Evolutionary conservation across 176 grass and related monocot genomes (phyloP).

Genomic region (Triticum timopheevii): DNA sequence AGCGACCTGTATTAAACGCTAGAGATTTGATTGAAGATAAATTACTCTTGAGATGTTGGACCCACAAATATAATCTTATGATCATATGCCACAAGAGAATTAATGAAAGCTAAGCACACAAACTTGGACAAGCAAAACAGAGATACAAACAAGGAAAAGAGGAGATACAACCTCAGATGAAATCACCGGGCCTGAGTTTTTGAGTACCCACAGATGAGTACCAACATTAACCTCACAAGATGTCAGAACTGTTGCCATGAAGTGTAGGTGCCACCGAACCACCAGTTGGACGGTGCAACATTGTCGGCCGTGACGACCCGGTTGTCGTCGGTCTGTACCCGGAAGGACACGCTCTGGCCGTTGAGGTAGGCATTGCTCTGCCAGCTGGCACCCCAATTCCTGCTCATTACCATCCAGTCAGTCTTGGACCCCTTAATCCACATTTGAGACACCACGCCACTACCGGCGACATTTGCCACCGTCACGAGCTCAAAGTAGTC

Average conservation of each 20-base stretch:
- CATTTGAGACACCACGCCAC: constrained; percentile 28
- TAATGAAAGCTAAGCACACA: not conserved
- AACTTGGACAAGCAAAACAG: not conserved
- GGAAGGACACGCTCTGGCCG: constrained; percentile 34
- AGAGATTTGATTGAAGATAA: no score
- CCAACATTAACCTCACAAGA: not conserved
- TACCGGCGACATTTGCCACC: constrained; percentile 17
- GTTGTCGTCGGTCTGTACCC: constrained; percentile 21
- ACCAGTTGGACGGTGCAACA: constrained; percentile 39
- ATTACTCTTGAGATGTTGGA: no score
- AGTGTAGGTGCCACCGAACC: constrained; percentile 34
- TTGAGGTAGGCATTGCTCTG: constrained; percentile 48
- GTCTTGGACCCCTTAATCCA: constrained; percentile 41
- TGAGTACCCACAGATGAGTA: not conserved
- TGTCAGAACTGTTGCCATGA: not conserved
- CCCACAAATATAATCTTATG: no score
- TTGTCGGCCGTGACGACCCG: not conserved
- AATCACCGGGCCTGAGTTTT: not conserved
- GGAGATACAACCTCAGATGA: not conserved
- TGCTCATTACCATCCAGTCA: constrained; percentile 48
- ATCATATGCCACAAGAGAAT: not conserved
- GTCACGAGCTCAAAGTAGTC: not conserved
- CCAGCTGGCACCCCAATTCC: constrained; percentile 84
- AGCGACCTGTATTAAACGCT: no score
- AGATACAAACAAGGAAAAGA: not conserved